These are phyloP conservation scores for Musa itinerans DNA, from an alignment of 176 grass and related monocot genomes.

Conservation along the genomic window DNA sequence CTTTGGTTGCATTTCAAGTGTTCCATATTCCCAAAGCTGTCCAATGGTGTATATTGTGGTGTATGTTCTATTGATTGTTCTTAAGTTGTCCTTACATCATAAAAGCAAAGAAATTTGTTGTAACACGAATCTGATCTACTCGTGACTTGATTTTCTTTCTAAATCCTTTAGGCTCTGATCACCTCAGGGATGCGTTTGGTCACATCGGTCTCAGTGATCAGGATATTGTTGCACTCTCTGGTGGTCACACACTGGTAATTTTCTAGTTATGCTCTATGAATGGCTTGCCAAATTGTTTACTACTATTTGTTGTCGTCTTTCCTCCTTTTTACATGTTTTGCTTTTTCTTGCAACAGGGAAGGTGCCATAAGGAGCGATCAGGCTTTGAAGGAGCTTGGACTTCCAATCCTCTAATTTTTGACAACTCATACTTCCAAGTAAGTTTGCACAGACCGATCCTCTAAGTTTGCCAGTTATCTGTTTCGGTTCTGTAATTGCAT, in stretches of 20 bases:
- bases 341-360: not conserved
- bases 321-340: too few species aligned
- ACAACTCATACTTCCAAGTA: conserved; percentile 14
- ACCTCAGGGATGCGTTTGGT: conserved; percentile 80
- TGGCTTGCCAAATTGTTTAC: not conserved
- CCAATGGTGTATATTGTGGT: too few species aligned
- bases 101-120: not conserved
- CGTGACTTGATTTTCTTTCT: not conserved
- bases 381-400: conserved; percentile 19
- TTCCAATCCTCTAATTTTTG: conserved; percentile 13
- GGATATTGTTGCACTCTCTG: conserved; percentile 96
- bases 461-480: not conserved
- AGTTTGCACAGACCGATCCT: not conserved
- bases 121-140: not conserved
- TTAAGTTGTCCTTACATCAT: not conserved
- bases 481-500: not conserved
- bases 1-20: too few species aligned
- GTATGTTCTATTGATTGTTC: too few species aligned
- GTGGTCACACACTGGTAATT: conserved; percentile 26
- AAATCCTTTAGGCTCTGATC: conserved; percentile 59
- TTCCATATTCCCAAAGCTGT: too few species aligned
- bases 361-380: conserved; percentile 11
- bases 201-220: conserved; percentile 93
- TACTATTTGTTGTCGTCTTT: not conserved
- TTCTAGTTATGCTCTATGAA: too few species aligned